Conservation (phyloP, 2,329 filamentous ascomycete species). For the Ampelomyces quisqualis region DNA sequence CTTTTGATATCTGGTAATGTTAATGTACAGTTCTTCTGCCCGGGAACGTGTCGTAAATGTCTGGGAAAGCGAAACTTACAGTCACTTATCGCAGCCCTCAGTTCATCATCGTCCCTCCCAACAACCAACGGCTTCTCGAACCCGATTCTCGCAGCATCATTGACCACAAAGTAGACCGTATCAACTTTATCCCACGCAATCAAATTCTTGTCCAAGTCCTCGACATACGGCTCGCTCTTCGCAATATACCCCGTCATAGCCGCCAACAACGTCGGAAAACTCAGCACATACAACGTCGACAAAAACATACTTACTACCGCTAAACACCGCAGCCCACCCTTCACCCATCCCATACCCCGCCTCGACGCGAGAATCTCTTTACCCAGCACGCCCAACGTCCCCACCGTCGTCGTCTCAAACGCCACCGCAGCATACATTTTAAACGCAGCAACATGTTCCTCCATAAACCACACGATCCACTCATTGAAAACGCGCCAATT, state of each 20-base stretch:
- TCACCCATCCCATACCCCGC: constrained; percentile 18
- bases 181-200: constrained; percentile 24
- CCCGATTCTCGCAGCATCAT: constrained; percentile 21
- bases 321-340: constrained; percentile 39
- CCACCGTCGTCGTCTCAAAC: constrained; percentile 31
- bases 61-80: constrained; percentile 19
- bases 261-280: constrained; percentile 41
- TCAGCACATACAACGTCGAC: constrained; percentile 36
- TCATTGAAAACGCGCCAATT: constrained; percentile 44
- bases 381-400: constrained; percentile 34
- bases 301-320: constrained; percentile 35
- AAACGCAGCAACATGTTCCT: constrained; percentile 34
- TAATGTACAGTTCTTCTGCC: too few relatives aligned
- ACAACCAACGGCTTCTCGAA: constrained; percentile 18
- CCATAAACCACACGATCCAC: constrained; percentile 40
- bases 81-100: constrained; percentile 11
- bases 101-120: constrained; percentile 8
- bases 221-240: constrained; percentile 31
- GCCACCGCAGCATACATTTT: constrained; percentile 34
- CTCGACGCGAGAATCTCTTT: constrained; percentile 33
- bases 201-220: constrained; percentile 27
- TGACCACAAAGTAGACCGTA: constrained; percentile 17
- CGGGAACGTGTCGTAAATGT: background rate
- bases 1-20: too few relatives aligned
- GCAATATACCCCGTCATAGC: constrained; percentile 46